A percentile compares a stretch with the other conserved stretches of the same genome.
phyloP scores from a whole-genome alignment of 495 filamentous ascomycete genomes.

The Talaromyces ruber region DNA sequence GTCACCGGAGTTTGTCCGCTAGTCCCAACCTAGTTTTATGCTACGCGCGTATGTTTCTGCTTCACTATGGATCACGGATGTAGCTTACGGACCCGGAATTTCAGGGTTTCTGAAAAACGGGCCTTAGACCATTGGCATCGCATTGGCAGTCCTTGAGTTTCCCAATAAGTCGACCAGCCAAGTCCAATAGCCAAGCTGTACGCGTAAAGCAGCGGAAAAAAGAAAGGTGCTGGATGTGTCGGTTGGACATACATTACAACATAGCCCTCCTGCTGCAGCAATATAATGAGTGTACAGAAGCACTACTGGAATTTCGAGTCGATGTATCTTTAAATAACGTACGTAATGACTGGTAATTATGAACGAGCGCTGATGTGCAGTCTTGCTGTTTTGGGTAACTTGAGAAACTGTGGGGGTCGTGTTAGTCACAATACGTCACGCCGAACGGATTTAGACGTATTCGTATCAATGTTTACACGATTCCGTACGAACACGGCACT shows the following conservation, averaged over 20 bases:
- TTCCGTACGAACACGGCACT: not conserved
- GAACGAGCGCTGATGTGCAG: not conserved
- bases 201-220: not conserved
- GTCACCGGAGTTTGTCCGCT: not conserved
- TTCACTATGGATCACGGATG: not conserved
- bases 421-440: not conserved
- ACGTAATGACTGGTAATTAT: not conserved
- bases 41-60: not conserved
- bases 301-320: too few relatives aligned
- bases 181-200: not conserved
- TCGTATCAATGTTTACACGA: not conserved
- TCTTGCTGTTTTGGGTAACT: not conserved
- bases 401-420: not conserved
- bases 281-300: not conserved
- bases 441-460: not conserved
- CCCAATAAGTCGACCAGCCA: not conserved
- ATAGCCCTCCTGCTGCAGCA: not conserved
- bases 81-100: not conserved
- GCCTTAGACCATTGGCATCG: not conserved
- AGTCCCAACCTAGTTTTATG: not conserved
- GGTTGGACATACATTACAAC: not conserved
- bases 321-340: too few relatives aligned
- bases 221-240: not conserved
- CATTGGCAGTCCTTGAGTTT: not conserved
- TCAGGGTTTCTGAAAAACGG: not conserved